Evolutionary conservation across 2,329 filamentous ascomycete genomes (phyloP), one percentile per base, ranked within the genome.

Genomic region (Cryphonectria naterciae): DNA sequence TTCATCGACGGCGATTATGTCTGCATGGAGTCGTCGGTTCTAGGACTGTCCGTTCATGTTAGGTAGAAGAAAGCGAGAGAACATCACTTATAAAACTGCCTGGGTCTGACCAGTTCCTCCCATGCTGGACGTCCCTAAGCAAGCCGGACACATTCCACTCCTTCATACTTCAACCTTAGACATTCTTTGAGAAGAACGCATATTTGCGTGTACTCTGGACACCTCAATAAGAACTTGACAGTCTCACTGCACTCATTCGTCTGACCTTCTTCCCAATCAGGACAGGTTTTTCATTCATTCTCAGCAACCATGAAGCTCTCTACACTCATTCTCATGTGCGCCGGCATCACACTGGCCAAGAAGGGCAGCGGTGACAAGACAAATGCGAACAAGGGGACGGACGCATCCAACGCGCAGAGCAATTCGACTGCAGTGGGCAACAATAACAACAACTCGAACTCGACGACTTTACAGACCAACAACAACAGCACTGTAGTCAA

Each of bases 331-430:
- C 67, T 74, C 67, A 65, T 74, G 10, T 67, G 49, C n/a, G 73
- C 64, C 22, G 67, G 70, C 25, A 72, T 78, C 25, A 73, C 75
- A 28, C 41, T 76, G 41, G 60, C 56, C 37, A 61, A 54, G 39
- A 35, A 68, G 39, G 60, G 60, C 39, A 62, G 49, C 13, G 71
- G 62, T 56, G 54, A 73, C 58, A 58, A 58, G 37, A 60, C n/a
- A 39, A 46, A 58, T 11, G 64, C 46, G 11, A 65, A 46, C 46
- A 67, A 58, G 7, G 49, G 65, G 35, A 32, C 65, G 17, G 52
- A 35, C 28, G 6, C 46, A n/a, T 11, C 64, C 37, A 32, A 22
- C 69, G 19, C 22, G 58, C 58, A 61, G 67, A 56, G 43, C 54
- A 70, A 67, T 35, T 19, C 39, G 32, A 67, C 52, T 43, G 43